phyloP scores from a whole-genome alignment of 768 basidiomycete species.

The Lyophyllum decastes region DNA sequence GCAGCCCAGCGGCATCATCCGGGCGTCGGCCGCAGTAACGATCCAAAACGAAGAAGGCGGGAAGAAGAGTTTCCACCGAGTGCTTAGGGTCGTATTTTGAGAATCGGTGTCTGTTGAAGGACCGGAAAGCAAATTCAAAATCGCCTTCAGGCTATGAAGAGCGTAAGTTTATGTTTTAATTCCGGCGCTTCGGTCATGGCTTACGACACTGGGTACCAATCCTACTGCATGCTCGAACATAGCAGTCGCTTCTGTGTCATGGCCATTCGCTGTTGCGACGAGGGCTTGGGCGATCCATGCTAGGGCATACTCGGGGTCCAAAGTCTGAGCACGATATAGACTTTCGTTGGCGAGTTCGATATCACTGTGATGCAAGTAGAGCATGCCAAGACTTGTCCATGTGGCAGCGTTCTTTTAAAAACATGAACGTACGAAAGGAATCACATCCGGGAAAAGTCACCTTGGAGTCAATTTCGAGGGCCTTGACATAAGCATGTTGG shows the following conservation, averaged over 20 bases:
- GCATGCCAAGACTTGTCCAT: conserved; percentile 88
- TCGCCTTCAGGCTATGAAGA: conserved; percentile 73
- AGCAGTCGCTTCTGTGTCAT: conserved; percentile 61
- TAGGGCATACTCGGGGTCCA: conserved; percentile 86
- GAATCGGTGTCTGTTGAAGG: conserved; percentile 44
- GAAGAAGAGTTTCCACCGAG: conserved; percentile 55
- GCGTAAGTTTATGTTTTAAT: background rate
- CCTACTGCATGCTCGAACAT: conserved; percentile 75
- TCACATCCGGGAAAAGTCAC: conserved; percentile 35
- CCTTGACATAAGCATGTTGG: conserved; percentile 91
- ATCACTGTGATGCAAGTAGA: conserved; percentile 83
- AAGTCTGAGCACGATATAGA: conserved; percentile 82
- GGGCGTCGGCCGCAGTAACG: conserved; percentile 73
- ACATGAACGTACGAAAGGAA: background rate
- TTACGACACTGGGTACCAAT: conserved; percentile 58
- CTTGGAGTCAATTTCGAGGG: conserved; percentile 85
- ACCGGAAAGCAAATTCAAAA: conserved; percentile 67
- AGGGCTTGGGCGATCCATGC: conserved; percentile 93
- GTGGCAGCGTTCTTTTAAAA: conserved; percentile 58
- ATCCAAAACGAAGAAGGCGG: conserved; percentile 79
- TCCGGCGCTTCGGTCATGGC: conserved; percentile 21
- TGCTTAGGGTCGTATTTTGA: conserved; percentile 12
- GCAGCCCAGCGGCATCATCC: conserved; percentile 71
- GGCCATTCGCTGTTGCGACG: conserved; percentile 60
- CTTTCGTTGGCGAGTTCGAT: conserved; percentile 82